phyloP scores from a whole-genome alignment of 805 yeast species.

The Wickerhamomyces subpelliculosus region DNA sequence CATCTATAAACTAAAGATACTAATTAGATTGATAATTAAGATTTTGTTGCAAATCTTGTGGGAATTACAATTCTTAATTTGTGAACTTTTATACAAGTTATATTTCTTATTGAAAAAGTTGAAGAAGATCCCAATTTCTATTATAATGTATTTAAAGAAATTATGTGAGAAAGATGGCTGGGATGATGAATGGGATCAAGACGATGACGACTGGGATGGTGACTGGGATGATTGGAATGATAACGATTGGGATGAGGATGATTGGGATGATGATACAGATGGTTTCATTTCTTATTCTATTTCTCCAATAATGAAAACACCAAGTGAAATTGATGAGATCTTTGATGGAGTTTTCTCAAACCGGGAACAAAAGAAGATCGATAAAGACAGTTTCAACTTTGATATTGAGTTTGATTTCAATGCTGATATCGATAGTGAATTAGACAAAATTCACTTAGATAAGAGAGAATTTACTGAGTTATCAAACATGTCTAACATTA shows the following conservation, averaged over 20 bases:
- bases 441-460: not conserved
- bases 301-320: not conserved
- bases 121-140: not conserved
- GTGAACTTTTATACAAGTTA: not conserved
- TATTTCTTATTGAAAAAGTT: not conserved
- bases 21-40: not conserved
- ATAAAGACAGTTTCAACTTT: conserved; percentile 1
- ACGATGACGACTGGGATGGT: not conserved
- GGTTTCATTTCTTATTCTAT: no score
- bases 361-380: not conserved
- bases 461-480: not conserved
- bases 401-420: not conserved
- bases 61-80: not conserved
- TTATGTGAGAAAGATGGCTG: not conserved
- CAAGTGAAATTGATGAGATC: not conserved
- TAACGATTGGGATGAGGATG: not conserved
- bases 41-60: conserved; percentile 1
- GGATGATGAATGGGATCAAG: not conserved
- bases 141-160: not conserved
- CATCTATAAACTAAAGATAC: not conserved
- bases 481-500: not conserved
- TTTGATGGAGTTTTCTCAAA: not conserved
- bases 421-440: not conserved
- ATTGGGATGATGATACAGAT: not conserved
- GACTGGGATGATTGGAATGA: conserved; percentile 1